A percentile compares a stretch with the other conserved stretches of the same genome.
Evolutionary conservation across 345 rosid species (phyloP).

Genomic region (Triadica sebifera): DNA sequence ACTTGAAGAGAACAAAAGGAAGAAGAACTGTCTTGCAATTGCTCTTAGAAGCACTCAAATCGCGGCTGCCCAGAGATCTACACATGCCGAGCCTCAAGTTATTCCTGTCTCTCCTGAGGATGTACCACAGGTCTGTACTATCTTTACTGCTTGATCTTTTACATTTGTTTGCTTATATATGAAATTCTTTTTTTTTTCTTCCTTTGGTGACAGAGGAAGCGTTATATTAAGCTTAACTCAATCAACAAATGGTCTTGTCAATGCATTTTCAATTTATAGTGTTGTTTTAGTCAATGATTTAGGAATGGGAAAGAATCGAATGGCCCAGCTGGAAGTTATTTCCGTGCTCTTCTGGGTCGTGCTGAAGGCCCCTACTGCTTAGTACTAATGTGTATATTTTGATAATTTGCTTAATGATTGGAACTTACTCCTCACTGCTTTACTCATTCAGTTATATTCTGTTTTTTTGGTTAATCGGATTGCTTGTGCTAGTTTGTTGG

Average conservation of each 20-base stretch:
- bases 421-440: background rate
- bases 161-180: conserved; percentile 5
- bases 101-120: conserved; percentile 74
- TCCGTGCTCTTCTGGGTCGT: background rate
- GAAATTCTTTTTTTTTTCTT: background rate
- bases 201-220: background rate
- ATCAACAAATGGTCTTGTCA: background rate
- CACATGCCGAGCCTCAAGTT: conserved; percentile 53
- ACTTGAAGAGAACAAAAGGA: conserved; percentile 20
- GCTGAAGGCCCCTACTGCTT: background rate
- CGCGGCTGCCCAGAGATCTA: conserved; percentile 47
- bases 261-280: background rate
- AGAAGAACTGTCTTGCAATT: conserved; percentile 25
- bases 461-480: background rate
- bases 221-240: background rate
- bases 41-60: conserved; percentile 35
- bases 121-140: conserved; percentile 38
- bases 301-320: too few species aligned
- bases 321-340: background rate
- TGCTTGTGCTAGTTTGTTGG: background rate
- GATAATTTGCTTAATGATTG: background rate
- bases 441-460: background rate
- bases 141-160: background rate
- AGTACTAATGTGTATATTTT: background rate
- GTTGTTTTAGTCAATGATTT: background rate